Evolutionary conservation across 495 filamentous ascomycete species (phyloP), one percentile per base, ranked within the genome.

Genomic region (Daldinia decipiens): DNA sequence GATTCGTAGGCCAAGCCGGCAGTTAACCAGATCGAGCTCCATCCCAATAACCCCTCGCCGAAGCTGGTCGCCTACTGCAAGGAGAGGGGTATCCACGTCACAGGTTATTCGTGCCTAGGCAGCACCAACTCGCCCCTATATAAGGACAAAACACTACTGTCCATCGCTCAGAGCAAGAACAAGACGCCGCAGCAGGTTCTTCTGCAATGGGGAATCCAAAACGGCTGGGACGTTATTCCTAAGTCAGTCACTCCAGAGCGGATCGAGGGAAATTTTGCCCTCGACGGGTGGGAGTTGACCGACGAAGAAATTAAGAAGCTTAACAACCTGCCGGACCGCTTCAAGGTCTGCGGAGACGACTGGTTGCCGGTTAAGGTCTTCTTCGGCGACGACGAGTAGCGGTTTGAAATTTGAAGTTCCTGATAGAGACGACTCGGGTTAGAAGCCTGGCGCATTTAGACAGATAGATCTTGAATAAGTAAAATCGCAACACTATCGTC

Each of bases 21-120:
- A 9, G 93, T 94, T 69, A 96, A 97, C 86, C 93, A 97, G 83
- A 90, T 97, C 76, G 94, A 97, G 80, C 82, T 94, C n/a, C 93
- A 96, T 81, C 93, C 93, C 39, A 88, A 90, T 80, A 89, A 90
- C 81, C 91, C 89, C 7, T 91, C 88, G 0, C 92, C 92, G 24
- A 93, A 94, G 82, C 86, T 95, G 36, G 83, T 94, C 31, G 89
- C 89, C 40, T 94, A 91, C 80, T 87, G 86, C 83, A 84, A 80
- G 19, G 81, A 82, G 47, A 91, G 91, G 81, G 88, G 87, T 59
- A 92, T 93, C 74, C 88, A 91, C 81, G 82, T 78, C 58, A 90
- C 89, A 0, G 89, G 84, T 15, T 92, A 92, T 80, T 90, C 87
- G 1, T 90, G 88, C 74, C 81, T 92, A 4, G 91, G 90, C 52